Percentiles rank a stretch among this genome's conserved stretches.
Conservation (phyloP, 148 eudicot genomes). For the Arctostaphylos glauca region DNA sequence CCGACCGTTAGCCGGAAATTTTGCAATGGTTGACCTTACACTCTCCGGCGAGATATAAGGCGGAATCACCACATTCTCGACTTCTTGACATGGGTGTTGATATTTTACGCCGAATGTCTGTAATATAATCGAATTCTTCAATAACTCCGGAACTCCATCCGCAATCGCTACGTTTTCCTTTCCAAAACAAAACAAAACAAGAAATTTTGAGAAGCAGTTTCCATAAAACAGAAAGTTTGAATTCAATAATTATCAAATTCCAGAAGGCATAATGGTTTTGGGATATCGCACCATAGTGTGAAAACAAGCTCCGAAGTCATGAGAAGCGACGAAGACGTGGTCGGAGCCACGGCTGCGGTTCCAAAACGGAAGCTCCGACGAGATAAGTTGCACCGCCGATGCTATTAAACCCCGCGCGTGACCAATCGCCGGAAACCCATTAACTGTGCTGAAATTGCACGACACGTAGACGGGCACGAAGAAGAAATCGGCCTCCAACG, state of each 20-base stretch:
- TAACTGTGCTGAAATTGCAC: constrained; percentile 74
- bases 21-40: constrained; percentile 44
- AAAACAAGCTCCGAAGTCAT: constrained; percentile 86
- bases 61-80: constrained; percentile 65
- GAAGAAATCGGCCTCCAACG: constrained; percentile 75
- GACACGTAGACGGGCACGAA: constrained; percentile 83
- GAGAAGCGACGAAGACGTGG: constrained; percentile 84
- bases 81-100: constrained; percentile 78
- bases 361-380: constrained; percentile 65
- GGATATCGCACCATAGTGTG: constrained; percentile 61
- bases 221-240: not conserved
- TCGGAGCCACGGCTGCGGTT: constrained; percentile 65
- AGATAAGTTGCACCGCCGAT: constrained; percentile 49
- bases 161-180: constrained; percentile 77
- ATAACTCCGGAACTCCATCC: constrained; percentile 60
- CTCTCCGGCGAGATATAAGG: constrained; percentile 63
- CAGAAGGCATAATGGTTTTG: no score
- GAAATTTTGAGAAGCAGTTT: not conserved
- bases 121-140: constrained; percentile 58
- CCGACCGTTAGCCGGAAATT: constrained; percentile 47
- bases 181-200: constrained; percentile 3
- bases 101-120: constrained; percentile 79
- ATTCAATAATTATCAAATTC: no score
- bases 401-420: constrained; percentile 60
- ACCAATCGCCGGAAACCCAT: constrained; percentile 80